These are phyloP conservation scores for Camellia granthamiana DNA, from an alignment of 148 eudicot species.

Conservation along the genomic window DNA sequence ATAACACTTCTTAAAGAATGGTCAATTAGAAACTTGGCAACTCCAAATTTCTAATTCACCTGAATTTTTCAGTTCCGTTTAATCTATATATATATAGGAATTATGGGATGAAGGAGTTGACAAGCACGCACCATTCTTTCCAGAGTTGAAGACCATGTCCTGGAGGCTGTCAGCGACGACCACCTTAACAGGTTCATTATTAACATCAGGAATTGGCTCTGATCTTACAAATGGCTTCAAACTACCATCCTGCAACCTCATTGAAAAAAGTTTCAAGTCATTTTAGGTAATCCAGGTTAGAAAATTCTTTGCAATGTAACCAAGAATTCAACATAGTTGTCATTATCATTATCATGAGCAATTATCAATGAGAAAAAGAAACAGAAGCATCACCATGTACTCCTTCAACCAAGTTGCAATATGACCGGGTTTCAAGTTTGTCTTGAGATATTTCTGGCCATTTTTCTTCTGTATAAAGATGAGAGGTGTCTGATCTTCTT, in stretches of 20 bases:
- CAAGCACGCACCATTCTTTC: slow-evolving; percentile 42
- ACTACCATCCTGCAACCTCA: slow-evolving; percentile 50
- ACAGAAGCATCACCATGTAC: slow-evolving; percentile 47
- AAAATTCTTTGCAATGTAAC: not conserved
- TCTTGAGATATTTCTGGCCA: slow-evolving; percentile 71
- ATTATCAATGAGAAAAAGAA: not conserved
- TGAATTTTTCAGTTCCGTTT: no score
- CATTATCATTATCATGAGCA: not conserved
- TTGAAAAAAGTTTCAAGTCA: not conserved
- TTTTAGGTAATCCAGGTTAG: not conserved
- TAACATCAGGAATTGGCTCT: slow-evolving; percentile 55
- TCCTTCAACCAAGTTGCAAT: slow-evolving; percentile 78
- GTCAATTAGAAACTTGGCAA: not conserved
- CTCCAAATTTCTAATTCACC: not conserved
- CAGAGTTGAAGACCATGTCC: slow-evolving; percentile 53
- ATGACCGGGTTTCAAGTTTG: slow-evolving; percentile 69
- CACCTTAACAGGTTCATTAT: slow-evolving; percentile 66
- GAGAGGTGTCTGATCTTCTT: slow-evolving; percentile 63
- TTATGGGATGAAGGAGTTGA: not conserved
- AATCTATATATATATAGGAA: not conserved
- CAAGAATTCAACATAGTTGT: no score
- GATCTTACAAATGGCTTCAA: slow-evolving; percentile 47
- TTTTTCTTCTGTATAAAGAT: slow-evolving; percentile 46
- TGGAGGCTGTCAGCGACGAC: slow-evolving; percentile 56
- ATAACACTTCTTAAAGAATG: no score